These are phyloP conservation scores for Neurospora tetrasperma DNA, from an alignment of 495 filamentous ascomycete species.

Conservation along the genomic window DNA sequence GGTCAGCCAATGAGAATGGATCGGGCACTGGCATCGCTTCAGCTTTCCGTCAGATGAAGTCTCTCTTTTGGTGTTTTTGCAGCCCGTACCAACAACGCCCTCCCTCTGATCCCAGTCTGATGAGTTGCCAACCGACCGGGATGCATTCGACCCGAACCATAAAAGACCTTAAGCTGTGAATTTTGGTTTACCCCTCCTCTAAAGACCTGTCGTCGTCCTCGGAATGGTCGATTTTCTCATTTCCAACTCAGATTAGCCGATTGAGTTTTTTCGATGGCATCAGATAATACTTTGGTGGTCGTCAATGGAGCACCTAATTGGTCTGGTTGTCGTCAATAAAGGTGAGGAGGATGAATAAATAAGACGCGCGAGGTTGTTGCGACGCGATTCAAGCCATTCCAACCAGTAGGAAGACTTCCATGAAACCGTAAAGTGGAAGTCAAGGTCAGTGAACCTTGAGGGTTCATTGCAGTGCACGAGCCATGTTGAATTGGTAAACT, in stretches of 20 bases:
- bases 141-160: background rate
- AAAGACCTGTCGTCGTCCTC: background rate
- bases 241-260: background rate
- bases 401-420: background rate
- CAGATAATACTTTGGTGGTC: background rate
- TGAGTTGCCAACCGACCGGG: background rate
- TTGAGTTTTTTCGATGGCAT: background rate
- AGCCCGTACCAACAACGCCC: background rate
- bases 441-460: background rate
- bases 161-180: background rate
- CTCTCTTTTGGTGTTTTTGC: background rate
- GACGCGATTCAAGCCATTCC: background rate
- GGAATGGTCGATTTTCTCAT: background rate
- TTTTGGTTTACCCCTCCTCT: background rate
- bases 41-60: background rate
- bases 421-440: background rate
- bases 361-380: background rate
- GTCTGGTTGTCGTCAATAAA: background rate
- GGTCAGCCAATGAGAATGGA: background rate
- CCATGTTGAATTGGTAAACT: background rate
- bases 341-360: background rate
- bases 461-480: background rate
- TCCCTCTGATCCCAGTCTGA: background rate
- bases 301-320: background rate
- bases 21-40: conserved; percentile 1